These are phyloP conservation scores for Cordyceps farinosa DNA, from an alignment of 2,329 filamentous ascomycete species.

Conservation along the genomic window DNA sequence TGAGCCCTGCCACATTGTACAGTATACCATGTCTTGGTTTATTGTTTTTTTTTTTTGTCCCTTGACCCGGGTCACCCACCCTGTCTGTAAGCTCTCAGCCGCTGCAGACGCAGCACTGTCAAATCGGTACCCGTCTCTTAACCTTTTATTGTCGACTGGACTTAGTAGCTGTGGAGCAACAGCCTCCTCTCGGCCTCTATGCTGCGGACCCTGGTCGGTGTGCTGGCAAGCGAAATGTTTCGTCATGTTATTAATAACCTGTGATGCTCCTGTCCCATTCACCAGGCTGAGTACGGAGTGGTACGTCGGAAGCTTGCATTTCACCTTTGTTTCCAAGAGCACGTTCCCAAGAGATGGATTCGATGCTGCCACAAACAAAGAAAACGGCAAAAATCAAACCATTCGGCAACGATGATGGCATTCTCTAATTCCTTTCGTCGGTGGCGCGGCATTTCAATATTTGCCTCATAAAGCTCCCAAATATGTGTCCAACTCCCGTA, in stretches of 20 bases:
- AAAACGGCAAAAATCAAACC: background rate
- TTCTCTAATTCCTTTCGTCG: background rate
- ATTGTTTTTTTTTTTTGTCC: background rate
- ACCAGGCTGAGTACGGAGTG: background rate
- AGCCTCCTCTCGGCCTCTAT: background rate
- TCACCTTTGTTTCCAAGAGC: too few relatives aligned
- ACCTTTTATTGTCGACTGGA: too few relatives aligned
- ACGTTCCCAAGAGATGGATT: too few relatives aligned
- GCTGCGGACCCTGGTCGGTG: background rate
- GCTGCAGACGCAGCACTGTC: background rate
- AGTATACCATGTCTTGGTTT: slow-evolving; percentile 6
- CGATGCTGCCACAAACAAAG: background rate
- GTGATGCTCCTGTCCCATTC: background rate
- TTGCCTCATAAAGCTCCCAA: background rate
- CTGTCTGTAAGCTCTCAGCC: background rate
- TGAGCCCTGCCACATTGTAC: background rate
- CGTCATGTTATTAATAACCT: background rate
- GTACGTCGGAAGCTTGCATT: too few relatives aligned
- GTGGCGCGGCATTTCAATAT: background rate
- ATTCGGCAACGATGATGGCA: background rate
- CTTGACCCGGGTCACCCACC: background rate
- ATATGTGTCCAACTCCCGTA: background rate
- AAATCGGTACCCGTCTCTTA: too few relatives aligned
- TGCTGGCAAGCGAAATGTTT: background rate
- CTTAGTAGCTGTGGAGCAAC: background rate